A percentile compares a stretch with the other conserved stretches of the same genome.
Evolutionary conservation across 2,329 filamentous ascomycete genomes (phyloP).

Genomic region (Diaporthe capsici): DNA sequence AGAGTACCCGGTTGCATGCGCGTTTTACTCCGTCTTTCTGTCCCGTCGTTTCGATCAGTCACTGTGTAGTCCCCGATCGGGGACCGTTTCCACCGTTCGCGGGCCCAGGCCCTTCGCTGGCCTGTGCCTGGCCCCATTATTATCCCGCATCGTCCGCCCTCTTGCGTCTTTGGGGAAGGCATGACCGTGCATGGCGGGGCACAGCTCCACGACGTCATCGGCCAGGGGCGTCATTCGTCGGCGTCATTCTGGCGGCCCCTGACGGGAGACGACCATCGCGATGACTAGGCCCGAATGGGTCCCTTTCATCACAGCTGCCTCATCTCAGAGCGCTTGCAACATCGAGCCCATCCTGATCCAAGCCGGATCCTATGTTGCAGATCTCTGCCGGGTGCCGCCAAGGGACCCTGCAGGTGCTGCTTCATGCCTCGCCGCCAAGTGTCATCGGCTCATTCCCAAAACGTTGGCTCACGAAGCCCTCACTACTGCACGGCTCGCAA

Average conservation of each 20-base stretch:
- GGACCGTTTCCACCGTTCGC: slow-evolving; percentile 6
- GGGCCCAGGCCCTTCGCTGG: slow-evolving; percentile 12
- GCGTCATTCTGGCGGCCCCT: slow-evolving; percentile 32
- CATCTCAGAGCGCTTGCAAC: slow-evolving; percentile 4
- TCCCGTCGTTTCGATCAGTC: background rate
- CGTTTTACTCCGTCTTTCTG: background rate
- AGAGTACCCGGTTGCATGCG: background rate
- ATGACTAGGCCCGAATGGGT: slow-evolving; percentile 3
- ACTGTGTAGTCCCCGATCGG: background rate
- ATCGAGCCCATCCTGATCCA: background rate
- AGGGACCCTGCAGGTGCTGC: slow-evolving; percentile 22
- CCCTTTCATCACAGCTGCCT: slow-evolving; percentile 17
- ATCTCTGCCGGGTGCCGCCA: slow-evolving; percentile 41
- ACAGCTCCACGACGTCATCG: slow-evolving; percentile 29
- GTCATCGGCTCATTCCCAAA: slow-evolving; percentile 35
- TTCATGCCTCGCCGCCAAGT: slow-evolving; percentile 26
- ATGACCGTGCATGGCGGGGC: slow-evolving; percentile 32
- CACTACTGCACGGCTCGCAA: slow-evolving; percentile 16
- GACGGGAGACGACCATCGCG: slow-evolving; percentile 15
- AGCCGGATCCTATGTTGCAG: slow-evolving; percentile 6
- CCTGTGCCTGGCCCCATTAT: background rate
- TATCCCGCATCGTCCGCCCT: slow-evolving; percentile 15
- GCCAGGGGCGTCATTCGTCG: slow-evolving; percentile 11
- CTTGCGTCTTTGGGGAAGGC: slow-evolving; percentile 19
- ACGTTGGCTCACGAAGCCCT: slow-evolving; percentile 40